Evolutionary conservation across 768 basidiomycete genomes (phyloP).

Genomic region (Piloderma croceum): DNA sequence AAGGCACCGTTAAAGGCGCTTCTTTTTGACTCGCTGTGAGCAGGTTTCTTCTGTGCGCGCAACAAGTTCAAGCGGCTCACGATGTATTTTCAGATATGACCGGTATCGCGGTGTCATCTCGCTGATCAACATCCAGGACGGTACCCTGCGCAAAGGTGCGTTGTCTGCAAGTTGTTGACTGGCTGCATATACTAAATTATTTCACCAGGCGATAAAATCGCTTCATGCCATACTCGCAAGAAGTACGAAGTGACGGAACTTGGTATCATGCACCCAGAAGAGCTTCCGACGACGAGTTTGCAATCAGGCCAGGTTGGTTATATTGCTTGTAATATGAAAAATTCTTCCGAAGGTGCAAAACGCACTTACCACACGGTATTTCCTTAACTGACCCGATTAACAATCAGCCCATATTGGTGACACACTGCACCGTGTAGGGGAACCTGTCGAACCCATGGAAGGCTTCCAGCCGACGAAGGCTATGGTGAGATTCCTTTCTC

Average conservation of each 20-base stretch:
- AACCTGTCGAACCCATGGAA: conserved; percentile 74
- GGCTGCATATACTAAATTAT: no score
- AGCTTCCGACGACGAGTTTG: conserved; percentile 63
- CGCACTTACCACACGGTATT: background rate
- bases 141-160: conserved; percentile 75
- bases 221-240: conserved; percentile 77
- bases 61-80: conserved; percentile 11
- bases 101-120: conserved; percentile 95
- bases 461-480: conserved; percentile 91
- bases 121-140: conserved; percentile 75
- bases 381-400: conserved; percentile 1
- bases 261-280: conserved; percentile 87
- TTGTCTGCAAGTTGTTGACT: no score
- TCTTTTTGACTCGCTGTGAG: conserved; percentile 89
- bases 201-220: conserved; percentile 77
- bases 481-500: no score
- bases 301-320: conserved; percentile 82
- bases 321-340: conserved; percentile 96
- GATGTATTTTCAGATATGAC: conserved; percentile 62
- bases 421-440: conserved; percentile 75
- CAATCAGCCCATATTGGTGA: conserved; percentile 85
- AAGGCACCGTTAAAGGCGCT: conserved; percentile 70
- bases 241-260: conserved; percentile 86
- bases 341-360: conserved; percentile 77
- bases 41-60: conserved; percentile 10